Evolutionary conservation across 495 filamentous ascomycete genomes (phyloP), one percentile per base, ranked within the genome.

Genomic region (Chlorociboria aeruginascens): DNA sequence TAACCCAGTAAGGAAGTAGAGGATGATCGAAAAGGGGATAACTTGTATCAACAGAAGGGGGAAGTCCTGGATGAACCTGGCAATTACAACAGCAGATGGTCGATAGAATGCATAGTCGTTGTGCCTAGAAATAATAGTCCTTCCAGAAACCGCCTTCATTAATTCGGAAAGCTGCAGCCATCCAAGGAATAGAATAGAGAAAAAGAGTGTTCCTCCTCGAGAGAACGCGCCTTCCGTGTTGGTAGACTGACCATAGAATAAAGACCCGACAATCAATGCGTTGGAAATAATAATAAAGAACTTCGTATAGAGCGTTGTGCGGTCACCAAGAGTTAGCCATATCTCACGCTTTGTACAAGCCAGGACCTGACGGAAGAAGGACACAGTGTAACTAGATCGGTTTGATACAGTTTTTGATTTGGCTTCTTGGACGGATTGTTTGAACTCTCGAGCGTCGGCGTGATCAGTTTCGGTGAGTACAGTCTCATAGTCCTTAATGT

Each of bases 61-160:
- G 45, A 89, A 70, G 56, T 89, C 84, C 14, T 76, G 67, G 8
- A 87, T 61, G 9, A 86, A 75, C 40, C 81, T 73, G 10, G 80
- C 82, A 40, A 89, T 73, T 1, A 67, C 65, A 40, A 86, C 79
- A 36, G 84, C 84, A 40, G 81, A 83, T 0, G 84, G 84, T 33
- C 81, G 74, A 59, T 86, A 85, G 63, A 89, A 86, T n/a, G 82
- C 83, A 51, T 84, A 89, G 33, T 81, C 76, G 39, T 77, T 74
- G 55, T 86, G 81, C 20, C 79, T 67, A 10, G 72, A 68, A 14
- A 85, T 55, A n/a, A 86, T 77, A 8, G 61, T 65, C 48, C 82
- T 67, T 3, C 81, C 81, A 39, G 69, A 66, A 8, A 84, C 74
- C 39, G 85, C 80, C 32, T 78, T 78, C 69, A 80, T 81, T 45